These are phyloP conservation scores for Hippophae gyantsensis DNA, from an alignment of 306 rosid species.

Conservation along the genomic window DNA sequence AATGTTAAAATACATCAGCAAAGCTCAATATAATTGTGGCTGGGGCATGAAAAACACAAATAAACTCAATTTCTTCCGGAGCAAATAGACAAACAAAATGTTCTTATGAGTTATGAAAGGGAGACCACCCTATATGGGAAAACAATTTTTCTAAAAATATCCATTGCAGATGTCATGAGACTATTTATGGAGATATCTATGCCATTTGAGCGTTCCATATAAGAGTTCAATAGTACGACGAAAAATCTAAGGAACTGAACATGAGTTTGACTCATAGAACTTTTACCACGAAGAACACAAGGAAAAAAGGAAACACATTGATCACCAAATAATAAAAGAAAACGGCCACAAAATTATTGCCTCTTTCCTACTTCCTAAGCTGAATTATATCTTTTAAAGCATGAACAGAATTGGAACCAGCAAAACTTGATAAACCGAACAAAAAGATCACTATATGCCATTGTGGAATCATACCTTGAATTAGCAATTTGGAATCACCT, in stretches of 20 bases:
- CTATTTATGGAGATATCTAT: too few species aligned
- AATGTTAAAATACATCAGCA: not conserved
- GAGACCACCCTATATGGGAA: too few species aligned
- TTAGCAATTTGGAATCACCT: too few species aligned
- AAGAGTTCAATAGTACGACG: not conserved
- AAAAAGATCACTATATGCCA: not conserved
- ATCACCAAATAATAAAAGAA: not conserved
- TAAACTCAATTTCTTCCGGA: too few species aligned
- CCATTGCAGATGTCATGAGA: too few species aligned
- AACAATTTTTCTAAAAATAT: too few species aligned
- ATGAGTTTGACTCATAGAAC: not conserved
- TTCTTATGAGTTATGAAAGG: too few species aligned
- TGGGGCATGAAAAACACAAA: too few species aligned
- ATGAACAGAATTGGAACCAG: not conserved
- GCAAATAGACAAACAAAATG: too few species aligned
- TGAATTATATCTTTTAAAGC: not conserved
- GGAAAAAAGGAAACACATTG: not conserved
- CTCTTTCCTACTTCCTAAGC: slow-evolving; percentile 2
- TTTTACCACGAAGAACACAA: not conserved
- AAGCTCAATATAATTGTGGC: too few species aligned
- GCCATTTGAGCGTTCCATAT: too few species aligned
- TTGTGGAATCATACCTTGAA: too few species aligned
- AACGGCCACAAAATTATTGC: not conserved
- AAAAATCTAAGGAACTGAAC: not conserved
- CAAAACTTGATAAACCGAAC: not conserved